phyloP scores from a whole-genome alignment of 192 early-diverging fungal genomes.

The Physocladia obscura region DNA sequence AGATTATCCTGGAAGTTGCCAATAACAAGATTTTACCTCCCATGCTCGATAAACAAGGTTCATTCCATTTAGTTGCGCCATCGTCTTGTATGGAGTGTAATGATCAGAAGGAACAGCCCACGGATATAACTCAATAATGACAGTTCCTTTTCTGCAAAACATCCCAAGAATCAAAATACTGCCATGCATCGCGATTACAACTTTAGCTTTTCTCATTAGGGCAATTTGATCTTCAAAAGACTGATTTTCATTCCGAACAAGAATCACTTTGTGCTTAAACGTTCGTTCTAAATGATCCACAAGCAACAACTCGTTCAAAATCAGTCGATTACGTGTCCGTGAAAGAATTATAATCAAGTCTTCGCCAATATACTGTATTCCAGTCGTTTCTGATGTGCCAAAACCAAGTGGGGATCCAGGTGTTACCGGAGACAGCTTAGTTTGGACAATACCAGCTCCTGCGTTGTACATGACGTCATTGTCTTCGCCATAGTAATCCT shows the following conservation, averaged over 20 bases:
- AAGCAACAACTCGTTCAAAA: slow-evolving; percentile 45
- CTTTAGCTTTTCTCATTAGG: slow-evolving; percentile 45
- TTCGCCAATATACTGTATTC: slow-evolving; percentile 21
- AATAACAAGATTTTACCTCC: slow-evolving; percentile 35
- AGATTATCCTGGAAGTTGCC: too few species aligned
- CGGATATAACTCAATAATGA: slow-evolving; percentile 51
- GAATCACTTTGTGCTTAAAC: slow-evolving; percentile 34
- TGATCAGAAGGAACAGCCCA: slow-evolving; percentile 47
- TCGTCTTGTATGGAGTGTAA: slow-evolving; percentile 52
- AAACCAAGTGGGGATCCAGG: not conserved
- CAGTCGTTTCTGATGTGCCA: not conserved
- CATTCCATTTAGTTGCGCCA: slow-evolving; percentile 51
- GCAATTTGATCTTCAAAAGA: slow-evolving; percentile 49
- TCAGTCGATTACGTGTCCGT: slow-evolving; percentile 44
- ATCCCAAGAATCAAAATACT: slow-evolving; percentile 52
- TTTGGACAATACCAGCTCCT: not conserved
- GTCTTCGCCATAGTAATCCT: slow-evolving; percentile 24
- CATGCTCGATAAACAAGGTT: slow-evolving; percentile 46
- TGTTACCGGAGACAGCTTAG: too few species aligned
- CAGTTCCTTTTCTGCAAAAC: slow-evolving; percentile 53
- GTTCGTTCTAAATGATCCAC: slow-evolving; percentile 22
- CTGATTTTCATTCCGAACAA: slow-evolving; percentile 51
- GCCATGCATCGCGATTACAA: slow-evolving; percentile 57
- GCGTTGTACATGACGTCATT: slow-evolving; percentile 2
- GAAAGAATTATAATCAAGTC: slow-evolving; percentile 51